Percentiles rank a stretch among this genome's conserved stretches.
phyloP scores from a whole-genome alignment of 345 rosid species.

The Geranium rotundifolium region DNA sequence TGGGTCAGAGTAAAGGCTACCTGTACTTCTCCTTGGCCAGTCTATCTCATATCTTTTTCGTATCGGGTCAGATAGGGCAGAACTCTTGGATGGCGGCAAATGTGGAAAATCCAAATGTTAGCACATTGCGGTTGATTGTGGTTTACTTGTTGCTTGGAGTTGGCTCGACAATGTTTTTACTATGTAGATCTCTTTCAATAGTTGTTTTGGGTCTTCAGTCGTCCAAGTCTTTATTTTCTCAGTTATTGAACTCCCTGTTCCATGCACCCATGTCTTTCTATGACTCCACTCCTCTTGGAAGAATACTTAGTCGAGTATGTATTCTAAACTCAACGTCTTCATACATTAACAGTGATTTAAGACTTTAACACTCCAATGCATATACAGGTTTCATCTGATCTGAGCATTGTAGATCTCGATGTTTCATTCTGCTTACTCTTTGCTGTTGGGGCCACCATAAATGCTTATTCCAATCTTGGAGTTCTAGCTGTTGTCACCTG shows the following conservation, averaged over 20 bases:
- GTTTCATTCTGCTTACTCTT: slow-evolving; percentile 57
- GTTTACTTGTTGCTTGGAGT: slow-evolving; percentile 56
- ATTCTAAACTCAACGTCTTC: not conserved
- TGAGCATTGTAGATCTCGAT: slow-evolving; percentile 87
- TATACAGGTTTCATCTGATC: slow-evolving; percentile 62
- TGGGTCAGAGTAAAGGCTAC: slow-evolving; percentile 66
- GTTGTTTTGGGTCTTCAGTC: slow-evolving; percentile 49
- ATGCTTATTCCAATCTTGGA: slow-evolving; percentile 57
- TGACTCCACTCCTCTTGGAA: slow-evolving; percentile 82
- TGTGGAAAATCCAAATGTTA: slow-evolving; percentile 51
- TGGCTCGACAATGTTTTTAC: slow-evolving; percentile 32
- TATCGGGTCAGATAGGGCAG: slow-evolving; percentile 47
- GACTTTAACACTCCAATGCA: not conserved
- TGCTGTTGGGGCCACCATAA: slow-evolving; percentile 50
- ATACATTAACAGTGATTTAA: too few relatives aligned
- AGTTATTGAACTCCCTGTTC: slow-evolving; percentile 57
- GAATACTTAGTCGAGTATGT: slow-evolving; percentile 69
- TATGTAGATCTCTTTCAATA: slow-evolving; percentile 37
- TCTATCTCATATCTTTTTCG: slow-evolving; percentile 35
- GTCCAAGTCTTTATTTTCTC: slow-evolving; percentile 58
- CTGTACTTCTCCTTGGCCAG: slow-evolving; percentile 44
- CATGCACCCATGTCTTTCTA: slow-evolving; percentile 80
- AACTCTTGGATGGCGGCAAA: slow-evolving; percentile 77
- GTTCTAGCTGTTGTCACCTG: slow-evolving; percentile 75
- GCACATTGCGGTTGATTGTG: slow-evolving; percentile 36